A percentile compares a stretch with the other conserved stretches of the same genome.
Evolutionary conservation across 495 filamentous ascomycete species (phyloP).

Genomic region (Aspergillus nidulans): DNA sequence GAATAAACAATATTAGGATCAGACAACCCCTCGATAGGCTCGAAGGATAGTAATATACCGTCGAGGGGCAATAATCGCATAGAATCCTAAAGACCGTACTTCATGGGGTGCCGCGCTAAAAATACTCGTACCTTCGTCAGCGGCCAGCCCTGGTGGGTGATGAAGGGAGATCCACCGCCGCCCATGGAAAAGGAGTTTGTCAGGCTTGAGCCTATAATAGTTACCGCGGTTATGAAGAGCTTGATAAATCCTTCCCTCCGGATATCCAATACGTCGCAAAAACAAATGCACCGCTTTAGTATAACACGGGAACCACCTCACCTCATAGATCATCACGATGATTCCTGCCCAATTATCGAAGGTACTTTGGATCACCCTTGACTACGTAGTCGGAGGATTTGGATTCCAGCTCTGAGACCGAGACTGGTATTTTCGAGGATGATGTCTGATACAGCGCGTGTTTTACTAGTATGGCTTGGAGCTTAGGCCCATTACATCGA

Average conservation of each 20-base stretch:
- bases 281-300: background rate
- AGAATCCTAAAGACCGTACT: no score
- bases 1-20: no score
- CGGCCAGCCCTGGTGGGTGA: background rate
- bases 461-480: background rate
- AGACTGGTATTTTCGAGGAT: background rate
- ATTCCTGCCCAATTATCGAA: background rate
- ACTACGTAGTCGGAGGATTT: background rate
- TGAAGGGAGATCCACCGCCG: conserved; percentile 15
- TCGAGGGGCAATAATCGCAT: no score
- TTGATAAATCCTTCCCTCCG: background rate
- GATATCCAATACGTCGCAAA: background rate
- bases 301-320: background rate
- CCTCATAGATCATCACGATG: background rate
- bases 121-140: conserved; percentile 1
- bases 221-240: background rate
- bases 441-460: conserved; percentile 8
- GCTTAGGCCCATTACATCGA: background rate
- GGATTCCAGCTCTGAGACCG: background rate
- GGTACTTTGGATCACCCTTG: background rate
- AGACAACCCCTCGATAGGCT: no score
- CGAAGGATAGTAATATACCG: no score
- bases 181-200: conserved; percentile 14
- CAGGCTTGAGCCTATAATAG: background rate
- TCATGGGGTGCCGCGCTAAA: background rate